Evolutionary conservation across 73 alveolate species (phyloP).

Genomic region (Paramecium tetraurelia): DNA sequence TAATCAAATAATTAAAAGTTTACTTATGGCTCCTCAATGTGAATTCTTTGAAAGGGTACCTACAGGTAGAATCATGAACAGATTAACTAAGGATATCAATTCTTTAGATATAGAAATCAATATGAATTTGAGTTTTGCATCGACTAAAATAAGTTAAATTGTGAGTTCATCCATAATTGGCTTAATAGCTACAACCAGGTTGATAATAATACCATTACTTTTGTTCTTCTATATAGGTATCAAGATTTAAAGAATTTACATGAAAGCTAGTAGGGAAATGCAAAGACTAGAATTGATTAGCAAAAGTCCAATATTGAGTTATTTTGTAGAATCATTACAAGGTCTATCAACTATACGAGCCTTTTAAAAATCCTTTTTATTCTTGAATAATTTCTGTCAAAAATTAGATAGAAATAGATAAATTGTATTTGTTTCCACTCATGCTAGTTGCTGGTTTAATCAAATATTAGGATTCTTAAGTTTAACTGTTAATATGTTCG

Average conservation of each 20-base stretch:
- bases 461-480: background rate
- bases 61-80: constrained; percentile 85
- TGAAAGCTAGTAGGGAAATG: constrained; percentile 73
- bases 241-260: background rate
- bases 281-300: constrained; percentile 84
- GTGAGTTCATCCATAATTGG: background rate
- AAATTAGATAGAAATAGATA: background rate
- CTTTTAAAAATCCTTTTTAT: constrained; percentile 32
- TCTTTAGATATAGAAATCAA: constrained; percentile 18
- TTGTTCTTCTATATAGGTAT: background rate
- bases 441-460: background rate
- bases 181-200: background rate
- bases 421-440: background rate
- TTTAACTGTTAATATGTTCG: background rate
- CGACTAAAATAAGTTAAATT: background rate
- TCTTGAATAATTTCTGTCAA: background rate
- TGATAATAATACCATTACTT: background rate
- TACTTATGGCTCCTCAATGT: constrained; percentile 87
- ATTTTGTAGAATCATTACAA: constrained; percentile 79
- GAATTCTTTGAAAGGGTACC: constrained; percentile 92
- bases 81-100: constrained; percentile 81
- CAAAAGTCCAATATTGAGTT: constrained; percentile 88
- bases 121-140: background rate
- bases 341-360: constrained; percentile 93
- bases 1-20: constrained; percentile 73